These are phyloP conservation scores for Plasmodium gallinaceum DNA, from an alignment of 169 alveolate species.

Conservation along the genomic window DNA sequence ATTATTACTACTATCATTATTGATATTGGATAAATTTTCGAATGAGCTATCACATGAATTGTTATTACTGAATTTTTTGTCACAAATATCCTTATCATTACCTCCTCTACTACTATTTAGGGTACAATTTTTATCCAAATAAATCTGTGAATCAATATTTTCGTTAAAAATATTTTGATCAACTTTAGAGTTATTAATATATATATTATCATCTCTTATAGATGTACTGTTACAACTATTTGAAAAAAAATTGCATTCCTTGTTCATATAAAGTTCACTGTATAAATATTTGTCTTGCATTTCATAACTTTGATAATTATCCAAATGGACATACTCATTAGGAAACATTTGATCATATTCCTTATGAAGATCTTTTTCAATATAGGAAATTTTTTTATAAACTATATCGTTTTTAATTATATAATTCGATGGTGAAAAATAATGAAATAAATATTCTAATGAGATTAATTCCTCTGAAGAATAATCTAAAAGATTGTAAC, in stretches of 20 bases:
- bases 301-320: slow-evolving; percentile 11
- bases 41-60: background rate
- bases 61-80: background rate
- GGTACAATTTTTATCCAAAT: too few species aligned
- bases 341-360: slow-evolving; percentile 43
- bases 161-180: background rate
- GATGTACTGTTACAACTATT: background rate
- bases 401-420: slow-evolving; percentile 24
- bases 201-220: background rate
- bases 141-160: background rate
- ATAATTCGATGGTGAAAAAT: slow-evolving; percentile 69
- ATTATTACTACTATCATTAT: background rate
- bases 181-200: background rate
- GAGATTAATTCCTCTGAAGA: slow-evolving; percentile 48
- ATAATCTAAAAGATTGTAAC: slow-evolving; percentile 56
- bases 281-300: background rate
- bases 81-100: background rate
- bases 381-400: slow-evolving; percentile 33
- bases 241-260: too few species aligned
- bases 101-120: too few species aligned
- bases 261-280: background rate
- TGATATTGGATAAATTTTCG: background rate
- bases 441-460: slow-evolving; percentile 39
- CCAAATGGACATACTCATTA: slow-evolving; percentile 14
- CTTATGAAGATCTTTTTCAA: background rate